Evolutionary conservation across 2,329 filamentous ascomycete genomes (phyloP).

Genomic region (Fonsecaea erecta): DNA sequence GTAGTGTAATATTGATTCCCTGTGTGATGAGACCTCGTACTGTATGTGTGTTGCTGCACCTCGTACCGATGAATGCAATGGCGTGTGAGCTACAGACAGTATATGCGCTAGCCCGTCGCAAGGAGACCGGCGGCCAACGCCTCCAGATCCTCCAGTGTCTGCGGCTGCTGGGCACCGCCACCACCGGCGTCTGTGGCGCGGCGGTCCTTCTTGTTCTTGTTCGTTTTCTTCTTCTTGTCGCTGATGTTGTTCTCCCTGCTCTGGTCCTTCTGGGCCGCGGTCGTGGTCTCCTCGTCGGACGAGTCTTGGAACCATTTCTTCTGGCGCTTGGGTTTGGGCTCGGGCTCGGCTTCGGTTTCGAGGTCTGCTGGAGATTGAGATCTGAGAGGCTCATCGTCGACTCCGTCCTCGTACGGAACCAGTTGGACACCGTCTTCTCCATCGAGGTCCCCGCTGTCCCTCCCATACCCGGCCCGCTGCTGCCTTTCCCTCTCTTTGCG

Average conservation of each 20-base stretch:
- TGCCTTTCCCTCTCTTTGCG: conserved; percentile 45
- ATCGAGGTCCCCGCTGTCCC: conserved; percentile 40
- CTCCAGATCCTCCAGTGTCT: conserved; percentile 55
- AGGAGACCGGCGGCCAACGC: conserved; percentile 52
- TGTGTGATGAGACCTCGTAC: too few relatives aligned
- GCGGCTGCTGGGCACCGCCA: conserved; percentile 38
- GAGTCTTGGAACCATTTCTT: conserved; percentile 47
- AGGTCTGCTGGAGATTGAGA: neutral
- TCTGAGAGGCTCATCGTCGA: too few relatives aligned
- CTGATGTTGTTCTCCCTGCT: neutral
- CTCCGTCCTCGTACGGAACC: conserved; percentile 40
- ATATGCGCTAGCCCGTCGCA: conserved; percentile 15
- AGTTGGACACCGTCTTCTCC: conserved; percentile 45
- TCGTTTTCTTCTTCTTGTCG: conserved; percentile 37
- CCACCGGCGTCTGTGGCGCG: conserved; percentile 34
- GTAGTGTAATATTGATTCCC: too few relatives aligned
- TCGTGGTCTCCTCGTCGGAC: conserved; percentile 34
- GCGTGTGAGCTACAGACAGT: too few relatives aligned
- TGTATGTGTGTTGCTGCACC: too few relatives aligned
- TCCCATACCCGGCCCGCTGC: conserved; percentile 34
- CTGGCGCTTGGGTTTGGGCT: conserved; percentile 46
- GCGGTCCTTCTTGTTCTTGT: conserved; percentile 36
- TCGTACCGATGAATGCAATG: too few relatives aligned
- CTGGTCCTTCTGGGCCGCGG: conserved; percentile 38
- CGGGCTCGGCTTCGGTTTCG: conserved; percentile 37